These are phyloP conservation scores for Wickerhamiella azyma DNA, from an alignment of 805 yeast species.

Conservation along the genomic window DNA sequence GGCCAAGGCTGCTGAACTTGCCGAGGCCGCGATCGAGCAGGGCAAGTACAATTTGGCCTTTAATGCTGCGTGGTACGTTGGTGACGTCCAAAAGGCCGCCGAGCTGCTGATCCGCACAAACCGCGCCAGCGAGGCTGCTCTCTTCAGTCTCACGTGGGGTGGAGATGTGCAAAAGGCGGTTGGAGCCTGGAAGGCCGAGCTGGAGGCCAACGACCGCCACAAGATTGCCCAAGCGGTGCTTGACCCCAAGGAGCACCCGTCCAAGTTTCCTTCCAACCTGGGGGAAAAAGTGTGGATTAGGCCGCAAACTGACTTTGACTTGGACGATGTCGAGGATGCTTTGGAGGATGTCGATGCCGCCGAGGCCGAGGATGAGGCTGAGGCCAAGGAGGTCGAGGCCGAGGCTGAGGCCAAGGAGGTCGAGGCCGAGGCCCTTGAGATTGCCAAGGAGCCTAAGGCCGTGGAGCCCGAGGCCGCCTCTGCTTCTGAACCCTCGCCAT, in stretches of 20 bases:
- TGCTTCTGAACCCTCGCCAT: background rate
- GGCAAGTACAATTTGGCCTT: slow-evolving; percentile 87
- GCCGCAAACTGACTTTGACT: slow-evolving; percentile 25
- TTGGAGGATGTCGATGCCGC: slow-evolving; percentile 10
- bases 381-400: slow-evolving; percentile 13
- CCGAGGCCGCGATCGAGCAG: slow-evolving; percentile 47
- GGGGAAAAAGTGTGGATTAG: slow-evolving; percentile 17
- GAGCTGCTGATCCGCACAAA: slow-evolving; percentile 53
- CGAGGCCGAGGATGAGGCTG: slow-evolving; percentile 10
- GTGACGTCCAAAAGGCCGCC: slow-evolving; percentile 51
- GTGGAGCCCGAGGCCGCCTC: slow-evolving; percentile 7
- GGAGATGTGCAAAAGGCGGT: slow-evolving; percentile 37
- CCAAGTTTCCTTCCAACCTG: slow-evolving; percentile 25
- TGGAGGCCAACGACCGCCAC: slow-evolving; percentile 38
- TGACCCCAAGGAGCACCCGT: slow-evolving; percentile 29
- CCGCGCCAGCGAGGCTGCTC: slow-evolving; percentile 71
- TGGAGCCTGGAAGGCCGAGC: slow-evolving; percentile 51
- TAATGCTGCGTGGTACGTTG: slow-evolving; percentile 78
- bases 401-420: slow-evolving; percentile 4
- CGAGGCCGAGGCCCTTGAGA: slow-evolving; percentile 7
- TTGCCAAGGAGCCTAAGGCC: no score
- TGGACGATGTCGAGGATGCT: slow-evolving; percentile 21
- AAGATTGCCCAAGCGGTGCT: slow-evolving; percentile 50
- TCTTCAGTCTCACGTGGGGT: slow-evolving; percentile 64
- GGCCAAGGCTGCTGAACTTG: slow-evolving; percentile 46